Conservation (phyloP, 2,329 filamentous ascomycete genomes). For the Nigrospora sphaerica region DNA sequence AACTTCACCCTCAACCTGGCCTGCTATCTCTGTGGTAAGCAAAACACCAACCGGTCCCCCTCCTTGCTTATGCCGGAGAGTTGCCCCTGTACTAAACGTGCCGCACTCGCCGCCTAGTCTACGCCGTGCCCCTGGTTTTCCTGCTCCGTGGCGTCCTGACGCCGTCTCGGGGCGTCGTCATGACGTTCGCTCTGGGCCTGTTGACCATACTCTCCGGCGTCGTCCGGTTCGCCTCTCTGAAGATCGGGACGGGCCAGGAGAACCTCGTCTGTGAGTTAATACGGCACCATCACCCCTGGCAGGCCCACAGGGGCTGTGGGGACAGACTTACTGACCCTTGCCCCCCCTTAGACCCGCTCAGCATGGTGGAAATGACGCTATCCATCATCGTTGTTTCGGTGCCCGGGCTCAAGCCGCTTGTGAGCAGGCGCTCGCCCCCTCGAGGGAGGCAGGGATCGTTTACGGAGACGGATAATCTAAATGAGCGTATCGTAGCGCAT, state of each 20-base stretch:
- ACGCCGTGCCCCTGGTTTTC: conserved; percentile 21
- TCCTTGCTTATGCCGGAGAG: not conserved
- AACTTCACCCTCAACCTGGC: conserved; percentile 26
- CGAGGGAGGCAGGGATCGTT: no score
- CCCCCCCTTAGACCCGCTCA: conserved; percentile 8
- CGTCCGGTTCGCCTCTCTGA: conserved; percentile 15
- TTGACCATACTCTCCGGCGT: conserved; percentile 16
- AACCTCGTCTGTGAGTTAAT: conserved; percentile 17
- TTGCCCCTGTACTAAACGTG: no score
- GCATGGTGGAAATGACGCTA: conserved; percentile 14
- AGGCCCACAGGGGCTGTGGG: no score
- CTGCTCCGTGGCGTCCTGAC: conserved; percentile 16
- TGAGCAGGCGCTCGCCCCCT: conserved; percentile 1
- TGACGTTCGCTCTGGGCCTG: conserved; percentile 16
- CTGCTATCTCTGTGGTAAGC: conserved; percentile 22
- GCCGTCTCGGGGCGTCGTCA: conserved; percentile 11
- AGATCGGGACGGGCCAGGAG: conserved; percentile 14
- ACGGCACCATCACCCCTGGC: no score
- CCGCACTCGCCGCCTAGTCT: conserved; percentile 10
- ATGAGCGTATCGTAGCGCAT: no score
- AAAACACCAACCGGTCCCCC: no score
- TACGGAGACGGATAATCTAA: no score
- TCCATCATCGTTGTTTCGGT: conserved; percentile 14
- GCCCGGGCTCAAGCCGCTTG: conserved; percentile 14
- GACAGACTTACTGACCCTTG: no score